A percentile compares a stretch with the other conserved stretches of the same genome.
Conservation (phyloP, 768 basidiomycete genomes). For the Collybia mongolica region DNA sequence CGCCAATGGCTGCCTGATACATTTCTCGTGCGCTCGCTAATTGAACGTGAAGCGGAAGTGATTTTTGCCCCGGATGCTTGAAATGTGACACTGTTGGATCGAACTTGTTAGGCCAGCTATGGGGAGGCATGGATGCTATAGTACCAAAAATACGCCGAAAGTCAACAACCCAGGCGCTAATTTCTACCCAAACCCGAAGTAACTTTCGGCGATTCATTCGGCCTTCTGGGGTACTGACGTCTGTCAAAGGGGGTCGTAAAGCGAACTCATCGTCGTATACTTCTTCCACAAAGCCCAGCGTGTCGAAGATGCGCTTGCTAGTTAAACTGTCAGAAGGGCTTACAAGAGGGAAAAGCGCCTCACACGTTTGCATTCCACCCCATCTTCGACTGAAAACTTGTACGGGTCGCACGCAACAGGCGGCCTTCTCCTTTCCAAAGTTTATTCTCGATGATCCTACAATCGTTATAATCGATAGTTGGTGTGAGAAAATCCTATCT, state of each 20-base stretch:
- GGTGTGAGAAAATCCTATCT: not conserved
- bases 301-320: slow-evolving; percentile 45
- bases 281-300: slow-evolving; percentile 41
- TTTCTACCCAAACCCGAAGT: slow-evolving; percentile 80
- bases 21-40: slow-evolving; percentile 63
- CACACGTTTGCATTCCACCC: slow-evolving; percentile 67
- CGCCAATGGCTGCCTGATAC: slow-evolving; percentile 72
- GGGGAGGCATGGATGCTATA: slow-evolving; percentile 6
- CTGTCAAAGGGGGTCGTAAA: slow-evolving; percentile 56
- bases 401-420: slow-evolving; percentile 49
- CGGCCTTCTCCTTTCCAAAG: slow-evolving; percentile 71
- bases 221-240: slow-evolving; percentile 42
- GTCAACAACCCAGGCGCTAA: slow-evolving; percentile 63
- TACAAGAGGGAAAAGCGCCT: slow-evolving; percentile 23
- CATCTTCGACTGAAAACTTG: slow-evolving; percentile 58
- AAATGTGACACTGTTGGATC: slow-evolving; percentile 40
- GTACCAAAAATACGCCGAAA: slow-evolving; percentile 49
- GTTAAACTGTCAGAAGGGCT: not conserved
- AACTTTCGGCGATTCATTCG: slow-evolving; percentile 57
- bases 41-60: slow-evolving; percentile 45
- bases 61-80: slow-evolving; percentile 32
- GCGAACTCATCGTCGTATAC: slow-evolving; percentile 37
- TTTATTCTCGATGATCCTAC: slow-evolving; percentile 72
- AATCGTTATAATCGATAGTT: not conserved
- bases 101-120: slow-evolving; percentile 5